A percentile compares a stretch with the other conserved stretches of the same genome.
phyloP scores from a whole-genome alignment of 805 yeast genomes.

The Millerozyma miso region DNA sequence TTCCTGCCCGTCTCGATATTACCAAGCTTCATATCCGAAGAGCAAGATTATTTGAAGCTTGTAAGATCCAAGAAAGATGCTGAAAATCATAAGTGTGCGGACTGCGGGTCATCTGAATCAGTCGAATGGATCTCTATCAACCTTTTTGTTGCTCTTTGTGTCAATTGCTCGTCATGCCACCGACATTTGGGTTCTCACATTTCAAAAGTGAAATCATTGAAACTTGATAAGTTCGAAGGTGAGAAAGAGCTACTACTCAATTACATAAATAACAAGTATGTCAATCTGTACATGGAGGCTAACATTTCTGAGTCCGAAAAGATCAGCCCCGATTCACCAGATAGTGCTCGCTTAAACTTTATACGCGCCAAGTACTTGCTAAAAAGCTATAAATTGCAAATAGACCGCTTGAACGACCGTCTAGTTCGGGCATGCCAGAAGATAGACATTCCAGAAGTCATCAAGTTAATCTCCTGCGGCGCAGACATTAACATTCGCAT shows the following conservation, averaged over 20 bases:
- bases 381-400: conserved; percentile 39
- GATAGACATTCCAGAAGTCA: conserved; percentile 43
- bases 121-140: conserved; percentile 90
- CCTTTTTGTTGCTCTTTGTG: conserved; percentile 67
- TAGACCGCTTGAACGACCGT: conserved; percentile 23
- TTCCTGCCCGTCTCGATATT: conserved; percentile 31
- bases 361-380: conserved; percentile 62
- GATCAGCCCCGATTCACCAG: conserved; percentile 31
- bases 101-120: conserved; percentile 59
- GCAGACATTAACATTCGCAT: conserved; percentile 44
- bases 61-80: conserved; percentile 40
- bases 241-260: conserved; percentile 57
- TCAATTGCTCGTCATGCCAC: conserved; percentile 85
- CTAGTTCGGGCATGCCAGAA: conserved; percentile 51
- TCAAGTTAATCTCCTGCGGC: conserved; percentile 42
- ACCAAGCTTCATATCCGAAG: conserved; percentile 18
- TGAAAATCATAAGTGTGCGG: conserved; percentile 70
- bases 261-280: conserved; percentile 47
- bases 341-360: conserved; percentile 51
- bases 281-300: conserved; percentile 61
- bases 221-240: conserved; percentile 62
- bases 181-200: conserved; percentile 80
- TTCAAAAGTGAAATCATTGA: conserved; percentile 72
- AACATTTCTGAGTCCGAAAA: conserved; percentile 13
- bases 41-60: conserved; percentile 27